These are phyloP conservation scores for Epicoccum sorghinum DNA, from an alignment of 2,329 filamentous ascomycete genomes.

Conservation along the genomic window DNA sequence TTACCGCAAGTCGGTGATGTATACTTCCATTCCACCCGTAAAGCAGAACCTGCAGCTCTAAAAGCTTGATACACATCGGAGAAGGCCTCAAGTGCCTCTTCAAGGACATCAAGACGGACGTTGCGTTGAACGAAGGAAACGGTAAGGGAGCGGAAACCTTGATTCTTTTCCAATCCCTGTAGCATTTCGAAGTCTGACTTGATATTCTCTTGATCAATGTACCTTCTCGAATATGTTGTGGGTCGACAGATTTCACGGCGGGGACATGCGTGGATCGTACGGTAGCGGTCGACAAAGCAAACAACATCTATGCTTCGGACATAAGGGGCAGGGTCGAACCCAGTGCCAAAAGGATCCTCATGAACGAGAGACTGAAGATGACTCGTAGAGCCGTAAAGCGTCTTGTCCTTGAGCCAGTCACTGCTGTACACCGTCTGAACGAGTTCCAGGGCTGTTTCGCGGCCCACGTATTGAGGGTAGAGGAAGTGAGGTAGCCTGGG, in stretches of 20 bases:
- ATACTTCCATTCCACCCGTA: background rate
- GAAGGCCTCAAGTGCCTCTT: slow-evolving; percentile 1
- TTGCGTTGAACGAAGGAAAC: background rate
- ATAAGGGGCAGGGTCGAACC: background rate
- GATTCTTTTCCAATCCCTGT: background rate
- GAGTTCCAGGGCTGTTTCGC: background rate
- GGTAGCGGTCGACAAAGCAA: background rate
- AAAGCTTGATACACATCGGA: background rate
- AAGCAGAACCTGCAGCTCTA: background rate
- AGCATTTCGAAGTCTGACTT: background rate
- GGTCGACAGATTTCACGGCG: background rate
- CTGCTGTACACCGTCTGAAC: background rate
- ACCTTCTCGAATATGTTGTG: background rate
- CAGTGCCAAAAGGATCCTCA: background rate
- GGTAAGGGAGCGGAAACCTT: background rate
- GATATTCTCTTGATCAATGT: background rate
- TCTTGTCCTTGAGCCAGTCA: background rate
- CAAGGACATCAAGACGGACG: slow-evolving; percentile 1
- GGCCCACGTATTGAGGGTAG: background rate
- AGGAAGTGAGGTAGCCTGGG: slow-evolving; percentile 1
- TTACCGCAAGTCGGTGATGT: background rate
- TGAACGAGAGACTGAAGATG: background rate
- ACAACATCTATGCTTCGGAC: background rate
- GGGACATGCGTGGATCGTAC: background rate
- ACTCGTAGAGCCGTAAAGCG: background rate